phyloP scores from a whole-genome alignment of 2,329 filamentous ascomycete species.

The Colletotrichum sp. region DNA sequence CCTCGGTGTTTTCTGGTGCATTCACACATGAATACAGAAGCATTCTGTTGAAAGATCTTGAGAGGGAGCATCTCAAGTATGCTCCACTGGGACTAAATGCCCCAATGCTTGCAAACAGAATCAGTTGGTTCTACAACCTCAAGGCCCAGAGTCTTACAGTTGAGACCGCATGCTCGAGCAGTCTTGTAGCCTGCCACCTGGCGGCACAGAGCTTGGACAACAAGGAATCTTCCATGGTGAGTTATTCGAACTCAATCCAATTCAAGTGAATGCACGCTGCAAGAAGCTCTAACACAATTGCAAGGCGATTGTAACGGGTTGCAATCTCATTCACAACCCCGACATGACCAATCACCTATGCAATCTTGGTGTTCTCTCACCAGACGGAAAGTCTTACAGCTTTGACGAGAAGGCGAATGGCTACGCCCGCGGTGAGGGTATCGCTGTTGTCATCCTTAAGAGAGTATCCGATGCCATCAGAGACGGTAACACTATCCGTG shows the following conservation, averaged over 20 bases:
- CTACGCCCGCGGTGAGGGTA: slow-evolving; percentile 54
- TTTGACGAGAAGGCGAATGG: slow-evolving; percentile 50
- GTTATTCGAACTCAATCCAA: accelerated
- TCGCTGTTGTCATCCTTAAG: slow-evolving; percentile 48
- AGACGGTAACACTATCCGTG: slow-evolving; percentile 36
- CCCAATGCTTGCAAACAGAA: slow-evolving; percentile 34
- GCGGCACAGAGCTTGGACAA: slow-evolving; percentile 34
- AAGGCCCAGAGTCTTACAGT: slow-evolving; percentile 38
- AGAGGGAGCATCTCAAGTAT: slow-evolving; percentile 30
- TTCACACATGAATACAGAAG: slow-evolving; percentile 31
- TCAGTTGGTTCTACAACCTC: slow-evolving; percentile 41
- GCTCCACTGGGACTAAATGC: slow-evolving; percentile 32
- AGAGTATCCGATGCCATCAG: slow-evolving; percentile 44
- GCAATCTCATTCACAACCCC: slow-evolving; percentile 27
- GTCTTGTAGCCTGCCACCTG: slow-evolving; percentile 36
- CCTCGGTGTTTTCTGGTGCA: slow-evolving; percentile 33
- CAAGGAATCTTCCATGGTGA: slow-evolving; percentile 28
- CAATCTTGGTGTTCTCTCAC: slow-evolving; percentile 29
- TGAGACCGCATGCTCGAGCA: slow-evolving; percentile 44
- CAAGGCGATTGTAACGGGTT: slow-evolving; percentile 25
- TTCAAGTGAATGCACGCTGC: not conserved
- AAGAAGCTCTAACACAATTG: not conserved
- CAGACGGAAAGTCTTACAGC: slow-evolving; percentile 27
- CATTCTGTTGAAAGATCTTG: slow-evolving; percentile 28
- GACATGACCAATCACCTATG: slow-evolving; percentile 24